Conservation (phyloP, 805 yeast genomes). For the Metschnikowia noctiluminum region DNA sequence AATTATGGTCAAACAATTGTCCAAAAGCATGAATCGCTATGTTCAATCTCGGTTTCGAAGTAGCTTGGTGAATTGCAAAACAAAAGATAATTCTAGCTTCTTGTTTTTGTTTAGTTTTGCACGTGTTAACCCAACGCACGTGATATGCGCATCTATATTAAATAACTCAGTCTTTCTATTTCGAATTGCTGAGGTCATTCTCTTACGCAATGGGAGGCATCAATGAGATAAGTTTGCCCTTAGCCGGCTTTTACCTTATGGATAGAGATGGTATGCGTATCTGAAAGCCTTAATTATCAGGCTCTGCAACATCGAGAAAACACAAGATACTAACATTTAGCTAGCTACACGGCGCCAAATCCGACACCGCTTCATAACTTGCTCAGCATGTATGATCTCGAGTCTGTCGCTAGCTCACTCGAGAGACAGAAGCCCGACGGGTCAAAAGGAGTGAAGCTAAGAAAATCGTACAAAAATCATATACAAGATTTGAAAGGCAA, state of each 20-base stretch:
- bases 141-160: too few species aligned
- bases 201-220: slow-evolving; percentile 6
- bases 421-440: slow-evolving; percentile 88
- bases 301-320: too few species aligned
- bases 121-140: too few species aligned
- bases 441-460: slow-evolving; percentile 83
- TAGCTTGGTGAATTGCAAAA: too few species aligned
- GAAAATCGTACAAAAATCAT: slow-evolving; percentile 94
- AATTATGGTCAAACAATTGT: too few species aligned
- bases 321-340: slow-evolving; percentile 17
- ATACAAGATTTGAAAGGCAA: slow-evolving; percentile 82
- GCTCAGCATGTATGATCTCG: slow-evolving; percentile 63
- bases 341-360: slow-evolving; percentile 39
- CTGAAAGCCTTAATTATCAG: background rate
- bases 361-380: slow-evolving; percentile 78
- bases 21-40: too few species aligned
- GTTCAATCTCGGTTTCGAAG: too few species aligned
- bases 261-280: slow-evolving; percentile 20
- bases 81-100: too few species aligned
- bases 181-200: background rate
- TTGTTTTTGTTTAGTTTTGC: too few species aligned
- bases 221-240: slow-evolving; percentile 9
- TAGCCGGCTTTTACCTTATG: slow-evolving; percentile 20
- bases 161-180: background rate
- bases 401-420: slow-evolving; percentile 67